Conservation (phyloP, 2,329 filamentous ascomycete genomes). For the Claviceps pusilla region DNA sequence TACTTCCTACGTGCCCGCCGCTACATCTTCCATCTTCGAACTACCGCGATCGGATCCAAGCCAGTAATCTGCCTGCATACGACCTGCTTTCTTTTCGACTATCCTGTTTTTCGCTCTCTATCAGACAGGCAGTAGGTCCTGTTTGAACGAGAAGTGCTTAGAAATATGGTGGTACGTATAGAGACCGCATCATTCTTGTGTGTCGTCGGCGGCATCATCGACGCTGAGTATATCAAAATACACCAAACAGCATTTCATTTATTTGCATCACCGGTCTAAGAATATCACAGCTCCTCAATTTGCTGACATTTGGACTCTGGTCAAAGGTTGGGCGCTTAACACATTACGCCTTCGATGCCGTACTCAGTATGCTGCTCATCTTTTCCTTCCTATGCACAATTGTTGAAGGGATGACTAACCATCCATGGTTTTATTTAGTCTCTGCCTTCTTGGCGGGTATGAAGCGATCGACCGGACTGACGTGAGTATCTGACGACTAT, state of each 20-base stretch:
- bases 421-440: conserved; percentile 35
- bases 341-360: conserved; percentile 92
- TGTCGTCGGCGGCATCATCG: neutral
- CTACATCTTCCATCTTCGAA: neutral
- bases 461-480: conserved; percentile 92
- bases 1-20: neutral
- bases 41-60: neutral
- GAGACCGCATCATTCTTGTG: neutral
- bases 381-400: neutral
- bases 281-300: conserved; percentile 42
- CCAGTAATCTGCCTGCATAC: neutral
- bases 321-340: conserved; percentile 80
- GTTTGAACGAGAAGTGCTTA: conserved; percentile 1
- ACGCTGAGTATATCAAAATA: neutral
- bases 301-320: conserved; percentile 54
- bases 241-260: neutral
- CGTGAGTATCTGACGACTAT: conserved; percentile 49
- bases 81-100: neutral
- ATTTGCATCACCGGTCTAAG: conserved; percentile 17
- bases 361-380: conserved; percentile 56
- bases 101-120: neutral
- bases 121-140: neutral
- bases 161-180: conserved; percentile 21
- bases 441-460: conserved; percentile 94
- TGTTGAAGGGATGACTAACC: neutral